Evolutionary conservation across 2,329 filamentous ascomycete species (phyloP), one percentile per base, ranked within the genome.

Genomic region (Knufia fluminis): DNA sequence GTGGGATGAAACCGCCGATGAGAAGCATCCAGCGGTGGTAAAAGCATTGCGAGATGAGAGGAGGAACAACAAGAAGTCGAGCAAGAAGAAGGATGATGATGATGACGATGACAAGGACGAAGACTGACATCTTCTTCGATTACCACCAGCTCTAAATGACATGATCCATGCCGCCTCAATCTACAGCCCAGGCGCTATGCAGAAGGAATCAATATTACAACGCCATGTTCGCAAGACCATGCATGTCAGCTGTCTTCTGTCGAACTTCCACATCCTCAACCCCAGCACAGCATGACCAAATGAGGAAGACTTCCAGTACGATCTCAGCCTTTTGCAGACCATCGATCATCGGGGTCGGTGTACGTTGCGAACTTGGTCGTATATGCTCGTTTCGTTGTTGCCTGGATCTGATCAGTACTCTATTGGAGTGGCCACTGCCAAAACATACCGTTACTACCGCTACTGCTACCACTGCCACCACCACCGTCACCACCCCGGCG

Each of bases 1-100:
- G 46, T 95, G 88, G 86, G 79, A 94, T 59, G 87, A 92, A 69
- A 76, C 74, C 53, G 71, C 71, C 54, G 86, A 94, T 57, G 79
- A 91, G 46, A 80, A 79, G 10, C 78, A 83, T 59, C 76, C 84
- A 55, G 69, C 65, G 49, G 75, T 80, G 17, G 71, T 69, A 2
- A 67, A 77, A 53, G 76, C 73, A 4, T 59, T 80, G 52, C 71
- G 69, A 53, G 68, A 78, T 33, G 71, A 78, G 24, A 59, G 73
- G 20, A 63, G 64, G 28, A 62, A 69, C 46, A 67, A 67, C 51
- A 62, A 68, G 36, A 62, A 59, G 38, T 60, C 59, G 31, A 62
- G 56, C 32, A 61, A 64, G 49, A 58, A 54, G 26, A 56, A 57
- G 17, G 64, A 67, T 33, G 60, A 64, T 24, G 63, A 65, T 17